Evolutionary conservation across 176 grass and related monocot genomes (phyloP).

Genomic region (Carex scoparia): DNA sequence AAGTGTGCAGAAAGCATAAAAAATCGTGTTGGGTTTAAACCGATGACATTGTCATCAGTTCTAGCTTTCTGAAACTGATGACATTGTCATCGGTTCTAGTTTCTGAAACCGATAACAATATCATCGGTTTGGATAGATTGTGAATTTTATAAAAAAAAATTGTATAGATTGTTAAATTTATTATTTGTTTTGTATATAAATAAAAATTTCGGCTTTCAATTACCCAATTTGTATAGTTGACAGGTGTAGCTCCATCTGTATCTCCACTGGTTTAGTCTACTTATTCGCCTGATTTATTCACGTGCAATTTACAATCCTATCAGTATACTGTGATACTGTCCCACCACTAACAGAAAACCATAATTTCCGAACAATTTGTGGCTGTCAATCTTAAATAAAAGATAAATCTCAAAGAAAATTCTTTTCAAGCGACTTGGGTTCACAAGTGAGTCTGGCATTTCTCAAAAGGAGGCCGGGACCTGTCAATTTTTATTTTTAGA

Average conservation of each 20-base stretch:
- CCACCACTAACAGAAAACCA: constrained; percentile 21
- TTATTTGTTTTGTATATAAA: no score
- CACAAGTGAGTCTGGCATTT: background rate
- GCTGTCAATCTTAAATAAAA: background rate
- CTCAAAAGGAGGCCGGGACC: background rate
- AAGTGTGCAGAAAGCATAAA: no score
- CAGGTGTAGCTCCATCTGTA: background rate
- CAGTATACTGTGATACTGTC: background rate
- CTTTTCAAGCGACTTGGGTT: background rate
- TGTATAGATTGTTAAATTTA: no score
- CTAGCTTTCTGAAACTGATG: no score
- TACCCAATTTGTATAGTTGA: background rate
- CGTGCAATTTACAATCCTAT: background rate
- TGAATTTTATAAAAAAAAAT: no score
- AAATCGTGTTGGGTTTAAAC: no score
- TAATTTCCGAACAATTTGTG: background rate
- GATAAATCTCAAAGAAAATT: background rate
- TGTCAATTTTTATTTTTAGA: no score
- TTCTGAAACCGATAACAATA: no score
- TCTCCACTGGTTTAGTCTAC: background rate
- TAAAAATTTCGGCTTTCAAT: background rate
- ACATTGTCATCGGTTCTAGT: no score
- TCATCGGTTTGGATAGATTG: no score
- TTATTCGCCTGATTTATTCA: background rate
- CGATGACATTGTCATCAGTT: no score